phyloP scores from a whole-genome alignment of 495 filamentous ascomycete genomes.

The Aspergillus kassunensis region DNA sequence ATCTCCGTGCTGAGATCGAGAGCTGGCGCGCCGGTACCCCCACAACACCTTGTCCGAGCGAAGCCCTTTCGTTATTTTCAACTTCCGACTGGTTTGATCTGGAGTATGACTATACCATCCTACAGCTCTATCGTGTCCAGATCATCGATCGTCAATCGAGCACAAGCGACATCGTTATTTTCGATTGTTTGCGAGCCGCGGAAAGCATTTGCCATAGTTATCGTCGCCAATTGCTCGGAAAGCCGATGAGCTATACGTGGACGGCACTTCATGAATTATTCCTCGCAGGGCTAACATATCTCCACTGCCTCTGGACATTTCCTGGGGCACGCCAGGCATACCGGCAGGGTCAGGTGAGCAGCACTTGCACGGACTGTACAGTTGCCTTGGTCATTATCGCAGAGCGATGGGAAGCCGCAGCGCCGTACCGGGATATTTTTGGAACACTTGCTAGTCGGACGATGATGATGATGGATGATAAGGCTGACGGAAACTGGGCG shows the following conservation, averaged over 20 bases:
- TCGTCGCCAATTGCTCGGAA: conserved; percentile 11
- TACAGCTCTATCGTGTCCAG: conserved; percentile 1
- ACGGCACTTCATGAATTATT: conserved; percentile 12
- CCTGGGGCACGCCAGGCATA: not conserved
- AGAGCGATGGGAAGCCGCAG: conserved; percentile 13
- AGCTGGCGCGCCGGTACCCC: not conserved
- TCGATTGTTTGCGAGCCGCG: not conserved
- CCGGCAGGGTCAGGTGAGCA: conserved; percentile 5
- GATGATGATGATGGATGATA: not conserved
- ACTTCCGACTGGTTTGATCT: not conserved
- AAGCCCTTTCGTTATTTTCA: not conserved
- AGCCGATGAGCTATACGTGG: conserved; percentile 11
- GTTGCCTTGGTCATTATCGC: conserved; percentile 16
- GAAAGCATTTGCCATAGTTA: conserved; percentile 11
- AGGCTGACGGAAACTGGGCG: no score
- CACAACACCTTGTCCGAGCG: not conserved
- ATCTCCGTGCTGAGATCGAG: not conserved
- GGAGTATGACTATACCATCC: not conserved
- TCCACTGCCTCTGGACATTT: conserved; percentile 18
- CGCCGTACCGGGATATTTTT: conserved; percentile 17
- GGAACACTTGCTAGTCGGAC: not conserved
- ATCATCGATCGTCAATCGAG: not conserved
- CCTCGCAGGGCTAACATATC: conserved; percentile 17
- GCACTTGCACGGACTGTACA: conserved; percentile 16
- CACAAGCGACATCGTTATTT: no score